Evolutionary conservation across 2,329 filamentous ascomycete species (phyloP), one percentile per base, ranked within the genome.

Genomic region (Dothistroma pini): DNA sequence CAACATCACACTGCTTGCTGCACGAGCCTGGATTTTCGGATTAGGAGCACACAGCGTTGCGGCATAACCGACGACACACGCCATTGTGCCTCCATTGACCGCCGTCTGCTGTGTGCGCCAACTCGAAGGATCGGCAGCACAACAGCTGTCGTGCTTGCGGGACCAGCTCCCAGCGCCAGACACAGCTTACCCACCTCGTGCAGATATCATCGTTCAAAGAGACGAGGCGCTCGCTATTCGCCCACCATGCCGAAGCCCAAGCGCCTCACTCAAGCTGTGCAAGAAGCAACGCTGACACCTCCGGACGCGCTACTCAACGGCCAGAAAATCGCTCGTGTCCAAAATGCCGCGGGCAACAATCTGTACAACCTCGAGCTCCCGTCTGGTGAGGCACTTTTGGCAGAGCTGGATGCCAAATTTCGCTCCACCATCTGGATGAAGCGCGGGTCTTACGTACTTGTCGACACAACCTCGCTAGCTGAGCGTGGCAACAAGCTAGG

Each of bases 381-480:
- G 25, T 81, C 82, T 68, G 83, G 84, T 61, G 84, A 86, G 70
- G 78, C 82, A 7, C 76, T 93, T 44, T 79, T 96, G 19, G 88
- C 92, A 22, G 92, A 97, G 79, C 85, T 99, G 21, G 89, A 90
- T 10, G 81, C 91, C 29, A 86, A 87, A 47, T 97, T 97, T 74
- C 89, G 93, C 63, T 95, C 91, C 66, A 95, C 91, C 1, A 91
- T 97, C 65, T 97, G 91, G 90, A 89, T 97, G 75, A 93, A 90
- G 76, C 87, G 91, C 19, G 90, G 92, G 32, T 91, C 91, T 0
- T 97, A 88, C 75, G 92, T 97, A 32, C 78, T 97, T 11, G 83
- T 96, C 14, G 90, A 97, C 67, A 88, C 85, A 25, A 81, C 82
- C 32, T 80, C 84, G 1, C 80, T 87, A 41, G 85, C 86, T 31